Evolutionary conservation across 192 early-diverging fungal species (phyloP), one percentile per base, ranked within the genome.

Genomic region (Coemansia sp.): DNA sequence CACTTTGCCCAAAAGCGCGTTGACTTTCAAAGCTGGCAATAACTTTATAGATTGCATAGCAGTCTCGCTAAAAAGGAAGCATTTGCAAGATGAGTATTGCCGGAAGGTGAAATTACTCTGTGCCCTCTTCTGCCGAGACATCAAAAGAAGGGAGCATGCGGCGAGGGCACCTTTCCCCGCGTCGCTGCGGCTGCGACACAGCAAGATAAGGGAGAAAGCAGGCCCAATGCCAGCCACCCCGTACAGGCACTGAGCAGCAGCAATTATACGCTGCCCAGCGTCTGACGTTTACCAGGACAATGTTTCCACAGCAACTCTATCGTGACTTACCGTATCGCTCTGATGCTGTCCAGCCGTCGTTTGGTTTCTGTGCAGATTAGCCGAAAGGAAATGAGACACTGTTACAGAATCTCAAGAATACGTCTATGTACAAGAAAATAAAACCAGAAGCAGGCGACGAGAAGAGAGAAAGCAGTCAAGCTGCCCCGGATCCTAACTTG

Each of bases 361-460:
- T 49, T 49, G 17, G 48, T 49, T n/a, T 15, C 19, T 49, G 15
- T 49, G 48, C 48, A 49, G 48, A 49, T 49, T 49, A 17, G 48
- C n/a, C 48, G 48, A 49, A 19, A 49, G n/a, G 15, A 21, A 49
- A 49, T 49, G 12, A 49, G 41, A n/a, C 41, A 15, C 41, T 45
- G 41, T 45, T 5, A 49, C 32, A n/a, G 19, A 49, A 17, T 49
- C 48, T 17, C 48, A 17, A 58, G 23, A 61, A 38, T 62, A n/a
- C 62, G 24, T 37, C 50, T 64, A 64, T 64, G 38, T 64, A 64
- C 62, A 64, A 62, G 32, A 39, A 38, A 21, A 27, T 22, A 39
- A 48, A 48, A 60, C 17, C n/a, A 41, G 47, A 37, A 57, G 29
- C 17, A 57, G 38, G 23, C 24, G 62, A 57, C 32, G 41, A 45